phyloP scores from a whole-genome alignment of 306 rosid genomes.

The Mimosa bimucronata region DNA sequence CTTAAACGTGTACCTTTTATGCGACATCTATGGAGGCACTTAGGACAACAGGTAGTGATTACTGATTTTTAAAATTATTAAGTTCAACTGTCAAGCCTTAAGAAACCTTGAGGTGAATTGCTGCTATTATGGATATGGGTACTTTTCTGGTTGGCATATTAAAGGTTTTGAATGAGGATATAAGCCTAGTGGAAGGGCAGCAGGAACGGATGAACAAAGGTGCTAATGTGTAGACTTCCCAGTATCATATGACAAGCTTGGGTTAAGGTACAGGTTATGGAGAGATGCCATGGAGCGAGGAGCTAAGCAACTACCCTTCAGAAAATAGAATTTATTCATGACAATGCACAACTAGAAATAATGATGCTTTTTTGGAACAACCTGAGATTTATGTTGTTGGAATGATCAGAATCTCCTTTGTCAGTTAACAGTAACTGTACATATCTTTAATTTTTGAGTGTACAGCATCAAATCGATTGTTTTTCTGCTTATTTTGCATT shows the following conservation, averaged over 20 bases:
- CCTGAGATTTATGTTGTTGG: slow-evolving; percentile 32
- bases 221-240: slow-evolving; percentile 73
- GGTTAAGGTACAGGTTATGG: slow-evolving; percentile 76
- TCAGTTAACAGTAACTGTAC: slow-evolving; percentile 41
- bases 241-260: slow-evolving; percentile 72
- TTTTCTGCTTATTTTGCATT: neutral
- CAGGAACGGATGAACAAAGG: slow-evolving; percentile 75
- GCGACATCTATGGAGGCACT: slow-evolving; percentile 29
- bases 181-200: slow-evolving; percentile 71
- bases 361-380: slow-evolving; percentile 27
- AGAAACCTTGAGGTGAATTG: neutral
- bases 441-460: slow-evolving; percentile 43
- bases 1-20: slow-evolving; percentile 52
- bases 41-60: slow-evolving; percentile 21
- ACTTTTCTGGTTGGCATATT: neutral
- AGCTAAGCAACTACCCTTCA: slow-evolving; percentile 55
- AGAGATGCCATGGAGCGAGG: slow-evolving; percentile 70
- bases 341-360: slow-evolving; percentile 12
- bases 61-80: no score
- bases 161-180: slow-evolving; percentile 76
- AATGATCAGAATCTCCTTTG: no score
- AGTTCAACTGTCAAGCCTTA: no score
- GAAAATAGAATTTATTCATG: slow-evolving; percentile 36
- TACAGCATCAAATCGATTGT: slow-evolving; percentile 35
- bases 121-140: neutral